Evolutionary conservation across 345 rosid genomes (phyloP).

Genomic region (Hibiscus trionum): DNA sequence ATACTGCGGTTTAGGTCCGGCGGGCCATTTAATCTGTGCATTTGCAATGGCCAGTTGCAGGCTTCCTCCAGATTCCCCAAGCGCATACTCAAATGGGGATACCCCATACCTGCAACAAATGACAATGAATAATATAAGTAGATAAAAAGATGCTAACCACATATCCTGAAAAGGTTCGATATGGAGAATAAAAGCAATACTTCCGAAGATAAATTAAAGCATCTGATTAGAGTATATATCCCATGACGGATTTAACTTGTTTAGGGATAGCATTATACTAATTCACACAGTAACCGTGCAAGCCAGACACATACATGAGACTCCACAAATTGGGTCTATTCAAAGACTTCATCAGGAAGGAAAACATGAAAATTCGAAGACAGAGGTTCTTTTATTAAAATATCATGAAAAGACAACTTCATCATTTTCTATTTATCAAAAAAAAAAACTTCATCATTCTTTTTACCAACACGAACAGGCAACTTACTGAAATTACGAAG

Average conservation of each 20-base stretch:
- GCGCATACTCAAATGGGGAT: constrained; percentile 93
- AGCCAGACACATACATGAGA: not conserved
- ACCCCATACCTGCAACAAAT: constrained; percentile 55
- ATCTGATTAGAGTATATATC: not conserved
- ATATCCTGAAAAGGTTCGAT: too few relatives aligned
- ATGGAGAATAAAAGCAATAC: not conserved
- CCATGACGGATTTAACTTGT: not conserved
- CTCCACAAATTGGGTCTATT: not conserved
- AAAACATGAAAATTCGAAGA: not conserved
- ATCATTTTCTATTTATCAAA: not conserved
- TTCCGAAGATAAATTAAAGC: not conserved
- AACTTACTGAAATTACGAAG: not conserved
- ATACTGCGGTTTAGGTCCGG: constrained; percentile 73
- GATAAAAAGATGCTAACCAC: too few relatives aligned
- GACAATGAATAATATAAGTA: not conserved
- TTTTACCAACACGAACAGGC: not conserved
- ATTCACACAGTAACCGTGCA: not conserved
- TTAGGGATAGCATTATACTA: not conserved
- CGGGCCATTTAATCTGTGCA: constrained; percentile 93
- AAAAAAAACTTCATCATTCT: not conserved
- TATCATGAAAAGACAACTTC: not conserved
- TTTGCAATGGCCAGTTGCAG: constrained; percentile 80
- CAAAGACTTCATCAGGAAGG: not conserved
- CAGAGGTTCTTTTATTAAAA: not conserved
- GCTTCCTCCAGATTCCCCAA: constrained; percentile 96